Evolutionary conservation across 2,329 filamentous ascomycete species (phyloP), one percentile per base, ranked within the genome.

Genomic region (Rhexocercosporidium sp.): DNA sequence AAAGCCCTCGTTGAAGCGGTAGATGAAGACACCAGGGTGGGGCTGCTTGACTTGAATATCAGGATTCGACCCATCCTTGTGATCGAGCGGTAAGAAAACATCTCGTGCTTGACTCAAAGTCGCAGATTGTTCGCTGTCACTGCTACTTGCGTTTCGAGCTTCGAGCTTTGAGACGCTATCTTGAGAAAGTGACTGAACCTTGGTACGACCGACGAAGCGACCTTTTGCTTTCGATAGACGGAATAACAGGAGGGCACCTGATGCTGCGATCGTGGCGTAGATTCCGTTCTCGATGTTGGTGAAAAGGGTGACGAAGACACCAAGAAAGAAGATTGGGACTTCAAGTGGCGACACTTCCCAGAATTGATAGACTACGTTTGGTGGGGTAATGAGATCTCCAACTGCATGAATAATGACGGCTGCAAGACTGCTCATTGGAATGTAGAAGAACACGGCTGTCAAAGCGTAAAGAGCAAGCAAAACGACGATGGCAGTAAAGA

Each of bases 401-500:
- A 98, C 95, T 1, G 96, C 96, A 77, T 98, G 95, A 70, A 98
- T 97, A 72, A 98, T 97, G 76, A 98, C 93, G 27, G 90, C 96
- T 0, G 94, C 85, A 1, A 98, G 86, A 3, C 90, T 86, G 5
- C 94, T 88, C 68, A 85, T 92, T 0, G 95, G 93, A 67, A 98
- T 97, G 79, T 96, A 98, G 82, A 90, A 97, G 85, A 98, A 98
- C 34, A 97, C 90, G 0, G 90, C 88, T 0, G 95, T 90, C 56
- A 98, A 82, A 12, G 92, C 92, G 75, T 97, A 98, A 69, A 97
- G 93, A 41, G 96, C 94, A 7, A 98, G 82, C 0, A 98, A 85
- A 6, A 98, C 95, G 16, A 98, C 86, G 16, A 92, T 64, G 0
- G 92, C 94, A 7, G 94, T 97, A 70, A 98, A 92, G 49, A 97